A percentile compares a stretch with the other conserved stretches of the same genome.
These are phyloP conservation scores for Rhizopogon roseolus DNA, from an alignment of 768 basidiomycete species.

Conservation along the genomic window DNA sequence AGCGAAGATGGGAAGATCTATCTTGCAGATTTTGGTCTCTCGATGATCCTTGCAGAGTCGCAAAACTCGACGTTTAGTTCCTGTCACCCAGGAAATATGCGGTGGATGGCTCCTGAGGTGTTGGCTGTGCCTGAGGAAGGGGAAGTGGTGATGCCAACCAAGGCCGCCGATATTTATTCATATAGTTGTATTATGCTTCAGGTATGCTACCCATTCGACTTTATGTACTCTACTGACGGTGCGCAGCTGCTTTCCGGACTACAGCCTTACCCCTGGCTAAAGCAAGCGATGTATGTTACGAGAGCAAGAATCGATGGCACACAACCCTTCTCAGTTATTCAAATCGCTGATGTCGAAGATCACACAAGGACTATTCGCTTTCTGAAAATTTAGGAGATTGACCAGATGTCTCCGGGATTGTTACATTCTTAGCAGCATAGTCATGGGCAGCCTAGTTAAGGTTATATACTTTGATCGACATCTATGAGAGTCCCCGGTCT, in stretches of 20 bases:
- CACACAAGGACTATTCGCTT: not conserved
- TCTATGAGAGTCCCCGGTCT: too few relatives aligned
- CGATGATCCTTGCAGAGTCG: constrained; percentile 27
- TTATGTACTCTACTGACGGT: not conserved
- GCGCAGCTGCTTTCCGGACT: constrained; percentile 17
- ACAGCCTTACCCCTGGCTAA: constrained; percentile 17
- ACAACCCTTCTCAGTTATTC: not conserved
- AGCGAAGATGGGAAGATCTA: constrained; percentile 24
- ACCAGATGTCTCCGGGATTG: not conserved
- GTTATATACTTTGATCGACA: too few relatives aligned
- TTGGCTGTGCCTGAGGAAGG: constrained; percentile 11
- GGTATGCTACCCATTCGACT: constrained; percentile 20
- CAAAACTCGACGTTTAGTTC: constrained; percentile 30
- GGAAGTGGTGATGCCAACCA: constrained; percentile 11
- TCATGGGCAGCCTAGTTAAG: too few relatives aligned
- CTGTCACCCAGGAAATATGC: constrained; percentile 24
- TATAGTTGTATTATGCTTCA: constrained; percentile 32
- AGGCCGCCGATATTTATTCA: constrained; percentile 31
- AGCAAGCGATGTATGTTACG: constrained; percentile 14
- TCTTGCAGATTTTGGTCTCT: constrained; percentile 37
- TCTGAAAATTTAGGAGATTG: not conserved
- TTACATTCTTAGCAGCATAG: not conserved
- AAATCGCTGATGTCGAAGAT: not conserved
- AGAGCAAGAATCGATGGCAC: not conserved
- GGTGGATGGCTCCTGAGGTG: constrained; percentile 38